Evolutionary conservation across 441 rosid genomes (phyloP), one percentile per base, ranked within the genome.

Genomic region (Arabidopsis lyrata): DNA sequence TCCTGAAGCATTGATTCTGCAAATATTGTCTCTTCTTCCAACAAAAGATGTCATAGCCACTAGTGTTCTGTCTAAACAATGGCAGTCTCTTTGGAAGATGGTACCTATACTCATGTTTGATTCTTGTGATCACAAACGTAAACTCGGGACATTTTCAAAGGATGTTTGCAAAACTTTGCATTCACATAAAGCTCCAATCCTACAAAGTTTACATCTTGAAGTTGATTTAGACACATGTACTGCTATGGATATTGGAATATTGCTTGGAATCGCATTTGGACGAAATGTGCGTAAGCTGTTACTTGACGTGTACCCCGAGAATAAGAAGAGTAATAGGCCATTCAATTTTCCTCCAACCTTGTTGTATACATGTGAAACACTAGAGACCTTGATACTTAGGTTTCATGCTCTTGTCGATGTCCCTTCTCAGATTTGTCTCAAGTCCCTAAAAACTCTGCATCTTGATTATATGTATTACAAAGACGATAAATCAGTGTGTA

Each of bases 371-470:
- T 45, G 22, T 45, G 9, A 7, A 7, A 45, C 50, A 15, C 50
- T 45, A 45, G 50, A 45, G 50, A 45, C 50, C 50, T 15, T 45
- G 50, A 45, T 45, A 45, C 50, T 45, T 15, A 45, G 50, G 50
- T 45, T 45, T 15, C 52, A 15, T 47, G 52, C 52, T 8, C 52
- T 47, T 47, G 24, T 47, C 11, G 22, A 47, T 16, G 52, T 47
- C 5, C 22, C 52, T 47, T 47, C 22, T 47, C 22, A 47, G 12
- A 16, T 47, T 15, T 47, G 52, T 47, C 52, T 47, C 52, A 47
- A 47, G 22, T 47, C 52, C 22, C 50, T 47, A 1, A 47, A 16
- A 16, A 47, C 52, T 47, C 52, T 47, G 11, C 52, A 47, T 16
- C 52, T 47, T 16, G 52, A 47, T 47, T 47, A 47, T 47, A 47